Evolutionary conservation across 2,329 filamentous ascomycete species (phyloP).

Genomic region (Xylaria sp.): DNA sequence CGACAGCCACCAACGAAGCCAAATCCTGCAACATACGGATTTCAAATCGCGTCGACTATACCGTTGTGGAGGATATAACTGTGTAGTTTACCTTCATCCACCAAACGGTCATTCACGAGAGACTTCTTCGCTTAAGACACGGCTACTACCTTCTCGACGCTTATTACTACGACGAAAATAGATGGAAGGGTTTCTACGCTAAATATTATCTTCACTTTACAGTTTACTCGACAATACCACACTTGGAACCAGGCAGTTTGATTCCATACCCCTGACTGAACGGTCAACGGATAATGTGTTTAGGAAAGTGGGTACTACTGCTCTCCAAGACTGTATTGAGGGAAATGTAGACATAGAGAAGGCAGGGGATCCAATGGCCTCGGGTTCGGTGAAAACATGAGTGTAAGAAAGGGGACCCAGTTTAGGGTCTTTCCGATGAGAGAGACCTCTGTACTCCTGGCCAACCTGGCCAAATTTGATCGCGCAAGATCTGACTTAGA

Average conservation of each 20-base stretch:
- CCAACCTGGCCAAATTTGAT: background rate
- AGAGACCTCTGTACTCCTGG: background rate
- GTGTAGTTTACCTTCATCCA: background rate
- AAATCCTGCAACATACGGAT: background rate
- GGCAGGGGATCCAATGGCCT: background rate
- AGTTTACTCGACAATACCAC: background rate
- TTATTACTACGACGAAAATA: background rate
- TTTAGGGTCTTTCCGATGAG: background rate
- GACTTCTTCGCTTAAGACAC: background rate
- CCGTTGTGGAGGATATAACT: background rate
- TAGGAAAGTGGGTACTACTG: background rate
- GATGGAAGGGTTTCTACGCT: background rate
- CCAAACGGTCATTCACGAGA: background rate
- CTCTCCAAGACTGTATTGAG: background rate
- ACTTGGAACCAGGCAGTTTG: background rate
- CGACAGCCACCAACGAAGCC: background rate
- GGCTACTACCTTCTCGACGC: slow-evolving; percentile 10
- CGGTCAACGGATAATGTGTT: background rate
- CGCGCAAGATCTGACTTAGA: background rate
- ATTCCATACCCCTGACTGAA: background rate
- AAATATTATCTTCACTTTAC: background rate
- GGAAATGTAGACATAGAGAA: background rate
- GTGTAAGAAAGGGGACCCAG: background rate
- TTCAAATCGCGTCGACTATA: background rate
- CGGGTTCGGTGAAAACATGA: background rate